Base-by-base conservation (phyloP, 208 protist genomes). In the Trypanosoma theileri region DNA sequence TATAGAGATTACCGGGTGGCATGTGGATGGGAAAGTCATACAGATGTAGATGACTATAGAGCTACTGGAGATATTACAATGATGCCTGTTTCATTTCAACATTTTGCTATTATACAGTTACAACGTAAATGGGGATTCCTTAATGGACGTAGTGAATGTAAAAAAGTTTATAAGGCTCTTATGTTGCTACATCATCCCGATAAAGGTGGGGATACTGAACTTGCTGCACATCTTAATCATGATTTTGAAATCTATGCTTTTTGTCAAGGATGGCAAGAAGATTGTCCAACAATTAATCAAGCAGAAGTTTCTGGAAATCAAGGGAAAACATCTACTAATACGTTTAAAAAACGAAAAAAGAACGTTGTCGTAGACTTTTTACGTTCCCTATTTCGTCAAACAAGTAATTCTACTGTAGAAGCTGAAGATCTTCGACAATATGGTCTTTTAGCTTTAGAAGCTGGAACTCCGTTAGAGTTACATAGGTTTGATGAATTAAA, bases 161-260 rank as follows among this genome's bases (percentile, higher is more conserved):
- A 78, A 31, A 83, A 89, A 51, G 78, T 92, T 46, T 89, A 80
- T 63, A 77, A 76, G 41, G 80, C 82, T 1, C 51, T 92, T 48
- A 78, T 92, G 71, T 69, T 92, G 28, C 53, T 81, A 22, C 82
- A 92, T 71, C 86, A 92, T 70, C 86, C 86, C 10, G 86, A 92
- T 44, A 82, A 82, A 57, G 86, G 86, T 31, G 82, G 86, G 4
- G 73, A 61, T 54, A 75, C 77, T 17, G 79, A 76, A 66, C 51
- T 92, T 60, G 79, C 79, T 8, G 83, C 81, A 45, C 82, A 86
- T 59, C 75, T 89, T 11, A 89, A 86, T 68, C 79, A 78, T 50
- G 86, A 92, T 75, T 92, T 80, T 63, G 86, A 92, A 66, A 75
- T 88, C 12, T 92, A 86, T 52, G 82, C 81, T 48, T 89, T 92